Percentiles rank a stretch among this genome's conserved stretches.
Conservation (phyloP, 371 early-diverging fungal species). For the Mortierella sp. region DNA sequence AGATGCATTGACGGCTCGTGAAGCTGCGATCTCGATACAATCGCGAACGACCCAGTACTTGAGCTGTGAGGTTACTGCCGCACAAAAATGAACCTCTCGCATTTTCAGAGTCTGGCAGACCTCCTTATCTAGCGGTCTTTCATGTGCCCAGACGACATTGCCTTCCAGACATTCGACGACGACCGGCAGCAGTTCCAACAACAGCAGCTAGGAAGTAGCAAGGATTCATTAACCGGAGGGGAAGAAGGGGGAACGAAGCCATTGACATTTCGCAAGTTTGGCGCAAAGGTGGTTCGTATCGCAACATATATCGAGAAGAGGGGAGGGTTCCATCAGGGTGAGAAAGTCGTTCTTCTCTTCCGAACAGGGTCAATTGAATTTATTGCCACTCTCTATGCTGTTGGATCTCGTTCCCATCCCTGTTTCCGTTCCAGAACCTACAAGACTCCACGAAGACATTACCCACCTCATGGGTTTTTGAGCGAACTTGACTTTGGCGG, state of each 20-base stretch:
- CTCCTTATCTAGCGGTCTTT: slow-evolving; percentile 79
- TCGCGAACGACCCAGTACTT: slow-evolving; percentile 76
- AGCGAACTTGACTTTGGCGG: slow-evolving; percentile 67
- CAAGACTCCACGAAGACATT: slow-evolving; percentile 79
- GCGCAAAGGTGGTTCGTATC: slow-evolving; percentile 73
- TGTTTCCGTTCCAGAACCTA: slow-evolving; percentile 73
- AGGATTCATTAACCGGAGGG: background rate
- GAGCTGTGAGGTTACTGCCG: slow-evolving; percentile 78
- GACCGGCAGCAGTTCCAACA: slow-evolving; percentile 56
- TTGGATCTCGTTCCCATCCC: slow-evolving; percentile 86
- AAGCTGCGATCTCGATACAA: slow-evolving; percentile 40
- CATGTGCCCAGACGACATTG: slow-evolving; percentile 75
- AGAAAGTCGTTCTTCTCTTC: slow-evolving; percentile 77
- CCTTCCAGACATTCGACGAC: slow-evolving; percentile 71
- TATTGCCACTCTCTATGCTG: slow-evolving; percentile 81
- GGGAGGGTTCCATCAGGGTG: slow-evolving; percentile 68
- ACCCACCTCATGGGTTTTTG: slow-evolving; percentile 68
- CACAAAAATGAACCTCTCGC: slow-evolving; percentile 73
- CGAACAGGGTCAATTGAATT: slow-evolving; percentile 79
- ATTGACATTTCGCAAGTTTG: slow-evolving; percentile 80
- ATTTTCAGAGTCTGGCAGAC: slow-evolving; percentile 76
- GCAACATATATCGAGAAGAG: slow-evolving; percentile 73
- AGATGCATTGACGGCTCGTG: slow-evolving; percentile 52
- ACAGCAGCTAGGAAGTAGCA: background rate
- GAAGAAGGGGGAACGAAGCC: slow-evolving; percentile 59